Evolutionary conservation across 192 early-diverging fungal species (phyloP), one percentile per base, ranked within the genome.

Genomic region (Entophlyctis luteolus): DNA sequence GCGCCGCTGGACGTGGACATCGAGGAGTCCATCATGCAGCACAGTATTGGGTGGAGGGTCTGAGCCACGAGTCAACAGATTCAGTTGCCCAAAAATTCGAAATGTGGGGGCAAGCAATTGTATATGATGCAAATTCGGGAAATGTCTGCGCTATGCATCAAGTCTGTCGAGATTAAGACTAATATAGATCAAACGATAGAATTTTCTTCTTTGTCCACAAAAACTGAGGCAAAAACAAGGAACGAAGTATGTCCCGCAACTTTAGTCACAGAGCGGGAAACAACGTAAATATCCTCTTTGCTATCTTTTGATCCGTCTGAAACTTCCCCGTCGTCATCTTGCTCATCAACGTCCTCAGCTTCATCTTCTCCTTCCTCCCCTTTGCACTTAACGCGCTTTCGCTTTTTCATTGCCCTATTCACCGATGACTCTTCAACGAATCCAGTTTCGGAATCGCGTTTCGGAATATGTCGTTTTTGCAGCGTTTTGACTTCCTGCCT

Each of bases 241-340:
- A 91, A 98, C 35, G 93, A 95, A 1, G 95, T 98, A 73, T 98
- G 95, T 3, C 95, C 95, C 32, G 87, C 84, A 59, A 80, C 75
- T 48, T 80, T 86, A 1, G 49, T 60, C 2, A 79, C 68, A 4
- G 85, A 82, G 54, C 87, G 90, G 2, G 89, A 83, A 10, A 90
- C 79, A 29, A 84, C 55, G 28, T 88, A 65, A 38, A 74, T 45
- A 49, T 65, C 70, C 53, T 63, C 67, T 31, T 47, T 16, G 33
- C 42, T 16, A 22, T 25, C 32, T 34, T 45, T 38, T 6, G 20
- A 2, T 25, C 23, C 33, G 27, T 62, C 55, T 38, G 32, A 12
- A 18, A 16, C 55, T 38, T 23, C 55, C 2, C 25, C 35, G 18
- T 48, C 65, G 5, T 12, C 52, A 6, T 37, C 39, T 28, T 56